These are phyloP conservation scores for Rheum nobile DNA, from an alignment of 148 eudicot species.

Conservation along the genomic window DNA sequence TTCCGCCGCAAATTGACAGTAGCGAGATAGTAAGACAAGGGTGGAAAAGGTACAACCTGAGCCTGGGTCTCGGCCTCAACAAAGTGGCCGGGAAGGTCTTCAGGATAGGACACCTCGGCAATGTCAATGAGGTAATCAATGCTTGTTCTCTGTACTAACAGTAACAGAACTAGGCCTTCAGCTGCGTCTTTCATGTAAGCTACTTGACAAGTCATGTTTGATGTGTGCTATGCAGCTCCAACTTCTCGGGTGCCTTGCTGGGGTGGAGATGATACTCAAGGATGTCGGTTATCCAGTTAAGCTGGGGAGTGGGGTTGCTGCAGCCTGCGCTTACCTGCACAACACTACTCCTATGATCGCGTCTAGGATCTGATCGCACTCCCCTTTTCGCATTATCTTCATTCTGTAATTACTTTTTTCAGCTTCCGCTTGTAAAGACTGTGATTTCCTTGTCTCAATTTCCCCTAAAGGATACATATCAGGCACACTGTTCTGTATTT, in stretches of 20 bases:
- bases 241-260: conserved; percentile 90
- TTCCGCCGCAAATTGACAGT: conserved; percentile 81
- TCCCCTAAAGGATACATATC: neutral
- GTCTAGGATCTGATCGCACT: conserved; percentile 64
- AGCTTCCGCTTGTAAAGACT: neutral
- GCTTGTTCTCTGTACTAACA: neutral
- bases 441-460: neutral
- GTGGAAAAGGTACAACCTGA: conserved; percentile 85
- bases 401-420: conserved; percentile 6
- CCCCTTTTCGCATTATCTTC: neutral
- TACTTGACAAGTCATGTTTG: neutral
- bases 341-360: conserved; percentile 74
- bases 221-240: conserved; percentile 49
- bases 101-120: conserved; percentile 99
- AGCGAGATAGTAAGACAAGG: conserved; percentile 63
- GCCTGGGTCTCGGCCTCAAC: conserved; percentile 94
- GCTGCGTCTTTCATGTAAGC: too few relatives aligned
- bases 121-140: conserved; percentile 66
- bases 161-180: too few relatives aligned
- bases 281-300: conserved; percentile 94
- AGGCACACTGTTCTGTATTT: neutral
- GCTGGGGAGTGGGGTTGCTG: conserved; percentile 91
- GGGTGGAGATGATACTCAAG: conserved; percentile 97
- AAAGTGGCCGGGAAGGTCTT: conserved; percentile 96
- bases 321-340: conserved; percentile 71